A percentile compares a stretch with the other conserved stretches of the same genome.
These are phyloP conservation scores for Acanthamoeba royreba DNA, from an alignment of 208 protist genomes.

Conservation along the genomic window DNA sequence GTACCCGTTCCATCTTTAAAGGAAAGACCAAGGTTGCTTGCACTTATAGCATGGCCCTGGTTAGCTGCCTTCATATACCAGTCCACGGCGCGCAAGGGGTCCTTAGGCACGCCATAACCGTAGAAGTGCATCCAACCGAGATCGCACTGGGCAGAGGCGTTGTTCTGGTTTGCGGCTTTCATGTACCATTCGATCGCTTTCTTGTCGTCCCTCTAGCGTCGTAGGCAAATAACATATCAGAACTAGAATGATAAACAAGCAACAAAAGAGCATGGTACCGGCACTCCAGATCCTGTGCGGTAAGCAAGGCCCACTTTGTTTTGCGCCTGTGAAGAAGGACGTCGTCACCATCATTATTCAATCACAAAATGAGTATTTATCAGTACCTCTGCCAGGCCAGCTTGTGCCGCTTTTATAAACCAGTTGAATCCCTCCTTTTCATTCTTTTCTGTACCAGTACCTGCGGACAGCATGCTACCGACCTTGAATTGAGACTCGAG, in stretches of 20 bases:
- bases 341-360: neutral
- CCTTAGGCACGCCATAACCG: conserved; percentile 26
- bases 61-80: conserved; percentile 18
- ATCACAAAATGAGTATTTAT: neutral
- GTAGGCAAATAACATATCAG: neutral
- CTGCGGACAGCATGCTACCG: neutral
- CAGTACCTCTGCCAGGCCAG: neutral
- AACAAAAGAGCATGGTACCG: no score
- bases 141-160: conserved; percentile 23
- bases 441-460: neutral
- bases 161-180: neutral
- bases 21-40: conserved; percentile 22
- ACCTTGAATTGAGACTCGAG: conserved; percentile 27
- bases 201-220: neutral
- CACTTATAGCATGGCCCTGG: neutral
- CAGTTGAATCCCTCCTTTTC: conserved; percentile 16
- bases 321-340: neutral
- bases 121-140: conserved; percentile 13
- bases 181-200: conserved; percentile 26
- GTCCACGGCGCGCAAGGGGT: neutral
- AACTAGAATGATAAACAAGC: neutral
- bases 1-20: conserved; percentile 9
- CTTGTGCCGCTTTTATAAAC: conserved; percentile 11
- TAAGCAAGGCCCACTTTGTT: conserved; percentile 10
- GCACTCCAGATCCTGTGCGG: neutral